Evolutionary conservation across 331 rosid species (phyloP).

Genomic region (Prunus yedoensis): DNA sequence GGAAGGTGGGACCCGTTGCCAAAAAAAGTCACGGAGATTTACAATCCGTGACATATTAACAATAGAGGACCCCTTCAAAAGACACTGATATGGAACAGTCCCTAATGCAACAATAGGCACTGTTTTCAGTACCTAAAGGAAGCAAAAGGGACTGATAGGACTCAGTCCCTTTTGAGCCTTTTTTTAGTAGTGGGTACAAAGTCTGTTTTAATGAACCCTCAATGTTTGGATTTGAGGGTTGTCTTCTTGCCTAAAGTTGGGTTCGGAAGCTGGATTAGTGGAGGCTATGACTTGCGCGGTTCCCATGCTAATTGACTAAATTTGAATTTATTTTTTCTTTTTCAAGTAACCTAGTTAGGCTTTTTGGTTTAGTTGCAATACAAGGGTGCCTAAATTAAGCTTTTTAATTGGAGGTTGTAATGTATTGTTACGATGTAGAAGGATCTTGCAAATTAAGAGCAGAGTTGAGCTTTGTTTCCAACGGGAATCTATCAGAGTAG

Average conservation of each 20-base stretch:
- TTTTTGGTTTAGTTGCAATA: neutral
- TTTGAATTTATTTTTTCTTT: neutral
- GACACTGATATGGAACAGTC: too few relatives aligned
- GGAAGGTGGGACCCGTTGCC: too few relatives aligned
- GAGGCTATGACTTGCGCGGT: neutral
- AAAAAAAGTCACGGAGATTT: too few relatives aligned
- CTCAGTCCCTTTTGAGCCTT: too few relatives aligned
- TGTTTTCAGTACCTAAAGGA: too few relatives aligned
- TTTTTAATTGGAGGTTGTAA: neutral
- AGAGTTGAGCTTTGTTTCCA: neutral
- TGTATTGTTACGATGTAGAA: neutral
- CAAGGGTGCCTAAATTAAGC: neutral
- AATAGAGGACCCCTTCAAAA: too few relatives aligned
- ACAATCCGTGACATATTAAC: too few relatives aligned
- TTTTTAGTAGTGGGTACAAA: neutral
- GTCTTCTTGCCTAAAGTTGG: conserved; percentile 2
- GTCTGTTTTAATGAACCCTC: neutral
- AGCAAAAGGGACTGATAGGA: too few relatives aligned
- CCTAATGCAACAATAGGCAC: too few relatives aligned
- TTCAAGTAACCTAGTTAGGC: neutral
- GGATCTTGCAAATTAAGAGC: neutral
- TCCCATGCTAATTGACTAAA: neutral
- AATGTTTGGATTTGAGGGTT: conserved; percentile 11
- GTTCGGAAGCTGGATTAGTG: conserved; percentile 3
- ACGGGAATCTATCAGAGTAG: neutral